Conservation (phyloP, 108 stramenopile genomes). For the Pseudonitzschia pungens region DNA sequence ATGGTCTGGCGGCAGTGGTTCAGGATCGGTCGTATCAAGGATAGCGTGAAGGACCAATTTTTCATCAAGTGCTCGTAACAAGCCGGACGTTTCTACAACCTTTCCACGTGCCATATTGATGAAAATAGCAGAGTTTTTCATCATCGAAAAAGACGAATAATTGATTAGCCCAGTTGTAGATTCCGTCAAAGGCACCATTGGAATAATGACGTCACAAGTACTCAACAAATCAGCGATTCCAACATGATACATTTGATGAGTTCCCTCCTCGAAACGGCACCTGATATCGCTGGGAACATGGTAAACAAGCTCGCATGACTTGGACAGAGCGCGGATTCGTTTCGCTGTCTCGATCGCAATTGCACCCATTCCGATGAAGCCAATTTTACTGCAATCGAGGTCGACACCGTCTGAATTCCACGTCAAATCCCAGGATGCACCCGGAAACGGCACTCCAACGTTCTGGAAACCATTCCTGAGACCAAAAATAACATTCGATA, state of each 20-base stretch:
- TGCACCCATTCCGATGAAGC: constrained; percentile 54
- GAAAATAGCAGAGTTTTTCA: constrained; percentile 33
- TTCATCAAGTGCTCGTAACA: constrained; percentile 44
- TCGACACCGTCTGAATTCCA: constrained; percentile 61
- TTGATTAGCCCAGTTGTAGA: constrained; percentile 46
- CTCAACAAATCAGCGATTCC: constrained; percentile 26
- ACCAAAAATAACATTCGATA: constrained; percentile 51
- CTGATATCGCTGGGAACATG: constrained; percentile 39
- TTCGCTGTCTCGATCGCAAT: constrained; percentile 47
- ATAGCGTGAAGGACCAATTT: constrained; percentile 49
- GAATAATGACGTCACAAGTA: constrained; percentile 53
- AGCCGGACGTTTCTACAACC: constrained; percentile 54
- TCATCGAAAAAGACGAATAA: constrained; percentile 23
- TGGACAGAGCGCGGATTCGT: constrained; percentile 47
- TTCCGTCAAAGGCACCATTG: constrained; percentile 47
- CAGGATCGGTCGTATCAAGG: constrained; percentile 60
- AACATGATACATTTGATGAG: constrained; percentile 28
- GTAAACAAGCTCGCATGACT: constrained; percentile 46
- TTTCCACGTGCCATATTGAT: constrained; percentile 67
- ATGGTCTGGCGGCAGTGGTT: constrained; percentile 57
- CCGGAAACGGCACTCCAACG: constrained; percentile 65
- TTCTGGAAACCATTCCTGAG: constrained; percentile 54
- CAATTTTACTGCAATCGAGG: constrained; percentile 46
- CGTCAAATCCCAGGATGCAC: constrained; percentile 48
- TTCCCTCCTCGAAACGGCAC: constrained; percentile 30